Evolutionary conservation across 257 asterid species (phyloP).

Genomic region (Lantana camara): DNA sequence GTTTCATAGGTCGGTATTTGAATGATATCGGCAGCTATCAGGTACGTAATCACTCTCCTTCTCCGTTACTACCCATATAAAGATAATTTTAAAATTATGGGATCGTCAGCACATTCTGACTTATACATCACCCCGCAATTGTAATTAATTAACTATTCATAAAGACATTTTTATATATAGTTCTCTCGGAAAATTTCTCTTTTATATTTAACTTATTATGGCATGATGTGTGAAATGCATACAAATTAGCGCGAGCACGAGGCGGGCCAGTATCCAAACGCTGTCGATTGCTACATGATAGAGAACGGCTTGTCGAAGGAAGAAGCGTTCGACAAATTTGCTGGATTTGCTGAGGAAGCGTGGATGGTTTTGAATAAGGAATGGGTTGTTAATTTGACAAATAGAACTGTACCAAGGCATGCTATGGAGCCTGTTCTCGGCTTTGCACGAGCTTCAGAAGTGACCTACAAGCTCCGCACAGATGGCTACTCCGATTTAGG

Average conservation of each 20-base stretch:
- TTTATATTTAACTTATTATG: neutral
- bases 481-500: neutral
- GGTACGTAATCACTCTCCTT: neutral
- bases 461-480: neutral
- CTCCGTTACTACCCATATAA: no score
- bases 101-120: no score
- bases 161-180: neutral
- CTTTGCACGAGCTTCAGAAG: neutral
- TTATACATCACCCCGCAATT: neutral
- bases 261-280: neutral
- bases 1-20: neutral
- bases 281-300: constrained; percentile 6
- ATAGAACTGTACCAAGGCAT: neutral
- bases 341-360: constrained; percentile 5
- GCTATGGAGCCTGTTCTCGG: neutral
- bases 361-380: constrained; percentile 12
- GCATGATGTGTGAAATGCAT: no score
- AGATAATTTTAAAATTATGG: no score
- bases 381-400: neutral
- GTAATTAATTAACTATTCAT: neutral
- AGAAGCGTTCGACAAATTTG: constrained; percentile 4
- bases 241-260: constrained; percentile 4
- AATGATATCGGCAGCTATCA: constrained; percentile 9
- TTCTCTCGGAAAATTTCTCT: neutral
- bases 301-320: neutral